Base-by-base conservation (phyloP, 2,329 filamentous ascomycete genomes). In the Fusarium papillatum region DNA sequence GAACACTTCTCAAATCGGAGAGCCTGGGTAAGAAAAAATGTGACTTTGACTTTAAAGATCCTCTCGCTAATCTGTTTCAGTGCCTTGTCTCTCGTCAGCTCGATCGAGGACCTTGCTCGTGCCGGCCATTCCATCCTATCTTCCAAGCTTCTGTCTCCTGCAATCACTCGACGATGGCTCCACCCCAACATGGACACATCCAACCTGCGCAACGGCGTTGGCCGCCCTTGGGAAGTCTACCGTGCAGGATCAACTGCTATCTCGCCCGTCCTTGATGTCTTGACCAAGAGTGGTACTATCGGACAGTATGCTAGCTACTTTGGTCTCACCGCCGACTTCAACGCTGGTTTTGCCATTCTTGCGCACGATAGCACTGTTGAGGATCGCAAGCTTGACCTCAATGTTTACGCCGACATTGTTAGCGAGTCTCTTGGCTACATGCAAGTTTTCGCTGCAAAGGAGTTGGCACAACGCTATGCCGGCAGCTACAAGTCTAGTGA, bases 131-230 rank as follows among this genome's bases (percentile, higher is more conserved):
- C 75, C 4, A 79, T 79, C 14, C 63, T 66, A 3, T 70, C 70
- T 4, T 81, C 81, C 0, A 62, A 53, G 0, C 74, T 83, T 0
- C 55, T 82, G 11, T 46, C 75, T 0, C 55, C 76, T 1, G 69
- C 73, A 0, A 31, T 75, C 3, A 83, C 79, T 0, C 81, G 82
- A 26, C 80, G 82, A 39, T 83, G 82, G 82, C 77, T 83, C 0
- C 80, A 77, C 14, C 74, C 80, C 4, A 67, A 76, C 17, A 69
- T 64, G 29, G 80, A 82, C 29, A 83, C 82, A 6, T 83, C 82
- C 1, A 83, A 83, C 66, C 68, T 83, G 2, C 82, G 82, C 29
- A 83, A 83, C 46, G 80, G 80, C 3, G 82, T 82, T 7, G 82
- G 82, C 1, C 72, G 76, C 8, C 82, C 82, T 1, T 83, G 82